Evolutionary conservation across 2,329 filamentous ascomycete genomes (phyloP).

Genomic region (Macrophomina phaseolina): DNA sequence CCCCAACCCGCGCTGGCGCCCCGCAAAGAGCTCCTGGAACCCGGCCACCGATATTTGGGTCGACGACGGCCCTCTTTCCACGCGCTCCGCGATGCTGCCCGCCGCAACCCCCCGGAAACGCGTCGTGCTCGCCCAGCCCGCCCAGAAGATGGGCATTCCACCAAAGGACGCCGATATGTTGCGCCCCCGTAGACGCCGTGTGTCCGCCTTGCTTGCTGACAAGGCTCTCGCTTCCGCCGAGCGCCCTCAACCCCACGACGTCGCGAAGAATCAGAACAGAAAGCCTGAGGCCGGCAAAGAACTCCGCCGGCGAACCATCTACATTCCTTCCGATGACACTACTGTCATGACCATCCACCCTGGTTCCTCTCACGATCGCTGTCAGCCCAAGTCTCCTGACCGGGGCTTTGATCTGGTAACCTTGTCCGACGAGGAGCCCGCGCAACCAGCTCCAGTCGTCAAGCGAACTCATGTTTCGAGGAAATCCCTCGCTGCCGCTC

Average conservation of each 20-base stretch:
- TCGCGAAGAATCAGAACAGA: conserved; percentile 32
- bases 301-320: conserved; percentile 55
- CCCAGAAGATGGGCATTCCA: conserved; percentile 41
- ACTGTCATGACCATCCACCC: conserved; percentile 59
- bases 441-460: conserved; percentile 35
- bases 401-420: conserved; percentile 46
- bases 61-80: conserved; percentile 38
- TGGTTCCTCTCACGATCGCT: conserved; percentile 41
- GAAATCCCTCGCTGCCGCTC: conserved; percentile 52
- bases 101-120: conserved; percentile 38
- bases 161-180: conserved; percentile 28
- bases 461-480: conserved; percentile 42
- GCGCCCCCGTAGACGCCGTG: conserved; percentile 42
- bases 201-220: conserved; percentile 42
- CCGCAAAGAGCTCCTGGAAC: conserved; percentile 36
- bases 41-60: conserved; percentile 43
- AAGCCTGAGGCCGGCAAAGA: conserved; percentile 47
- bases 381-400: conserved; percentile 42
- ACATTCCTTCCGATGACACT: conserved; percentile 58
- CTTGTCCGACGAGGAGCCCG: conserved; percentile 46
- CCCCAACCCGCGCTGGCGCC: conserved; percentile 42
- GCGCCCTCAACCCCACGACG: conserved; percentile 28
- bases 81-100: conserved; percentile 34
- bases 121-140: conserved; percentile 43
- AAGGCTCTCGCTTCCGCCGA: neutral